Conservation (phyloP, 352 stramenopile genomes). For the Phytophthora sp. region DNA sequence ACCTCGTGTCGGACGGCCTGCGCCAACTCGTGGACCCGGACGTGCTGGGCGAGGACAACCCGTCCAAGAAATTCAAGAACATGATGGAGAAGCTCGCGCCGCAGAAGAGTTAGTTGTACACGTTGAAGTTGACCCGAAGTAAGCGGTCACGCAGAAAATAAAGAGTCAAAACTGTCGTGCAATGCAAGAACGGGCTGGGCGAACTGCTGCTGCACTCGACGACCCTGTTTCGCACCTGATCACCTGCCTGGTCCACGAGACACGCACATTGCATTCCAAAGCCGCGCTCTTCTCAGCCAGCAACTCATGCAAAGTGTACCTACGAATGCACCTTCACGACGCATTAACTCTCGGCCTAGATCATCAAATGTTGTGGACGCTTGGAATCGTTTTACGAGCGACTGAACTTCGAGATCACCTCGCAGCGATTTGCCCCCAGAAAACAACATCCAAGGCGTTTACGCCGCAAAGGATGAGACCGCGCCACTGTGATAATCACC, state of each 20-base stretch:
- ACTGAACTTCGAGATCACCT: not conserved
- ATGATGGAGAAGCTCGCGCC: conserved; percentile 9
- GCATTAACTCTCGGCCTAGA: no score
- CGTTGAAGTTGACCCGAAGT: not conserved
- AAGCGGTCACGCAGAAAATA: not conserved
- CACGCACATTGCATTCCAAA: no score
- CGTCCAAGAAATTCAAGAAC: conserved; percentile 27
- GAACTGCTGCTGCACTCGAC: not conserved
- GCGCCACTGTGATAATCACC: no score
- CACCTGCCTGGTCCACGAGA: not conserved
- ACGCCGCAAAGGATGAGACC: not conserved
- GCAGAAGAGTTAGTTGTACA: conserved; percentile 9
- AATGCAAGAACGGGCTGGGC: not conserved
- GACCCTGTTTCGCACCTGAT: conserved; percentile 1
- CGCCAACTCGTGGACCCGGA: conserved; percentile 39
- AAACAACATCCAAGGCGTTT: conserved; percentile 4
- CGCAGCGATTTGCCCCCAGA: not conserved
- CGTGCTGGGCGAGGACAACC: conserved; percentile 16
- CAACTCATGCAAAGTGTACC: no score
- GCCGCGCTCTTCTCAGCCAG: no score
- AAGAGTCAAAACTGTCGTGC: not conserved
- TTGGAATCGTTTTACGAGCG: no score
- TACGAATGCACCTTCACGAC: no score
- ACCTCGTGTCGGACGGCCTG: conserved; percentile 31
- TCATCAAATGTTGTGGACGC: no score